A percentile compares a stretch with the other conserved stretches of the same genome.
phyloP scores from a whole-genome alignment of 345 rosid genomes.

The Ceriops tagal region DNA sequence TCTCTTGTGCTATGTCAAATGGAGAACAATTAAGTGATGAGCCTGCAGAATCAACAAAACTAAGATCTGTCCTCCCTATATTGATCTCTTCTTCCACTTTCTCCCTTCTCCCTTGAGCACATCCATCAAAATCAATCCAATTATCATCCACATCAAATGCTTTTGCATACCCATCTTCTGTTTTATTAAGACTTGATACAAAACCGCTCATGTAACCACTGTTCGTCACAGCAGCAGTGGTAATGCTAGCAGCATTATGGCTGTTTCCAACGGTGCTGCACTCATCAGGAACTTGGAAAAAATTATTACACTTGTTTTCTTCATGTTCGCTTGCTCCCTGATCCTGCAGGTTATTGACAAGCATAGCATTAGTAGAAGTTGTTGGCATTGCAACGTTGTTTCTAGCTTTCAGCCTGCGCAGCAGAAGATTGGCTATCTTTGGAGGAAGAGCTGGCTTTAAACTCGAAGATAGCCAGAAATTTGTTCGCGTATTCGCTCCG shows the following conservation, averaged over 20 bases:
- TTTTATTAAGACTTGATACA: slow-evolving; percentile 11
- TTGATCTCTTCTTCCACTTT: slow-evolving; percentile 18
- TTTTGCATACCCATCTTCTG: neutral
- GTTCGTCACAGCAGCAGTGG: neutral
- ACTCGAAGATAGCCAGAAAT: slow-evolving; percentile 37
- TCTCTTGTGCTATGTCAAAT: slow-evolving; percentile 40
- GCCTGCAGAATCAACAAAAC: slow-evolving; percentile 16
- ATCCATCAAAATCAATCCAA: slow-evolving; percentile 2
- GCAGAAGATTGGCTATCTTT: slow-evolving; percentile 37
- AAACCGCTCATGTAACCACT: slow-evolving; percentile 8
- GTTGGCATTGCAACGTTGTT: neutral
- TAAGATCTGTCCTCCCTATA: slow-evolving; percentile 22
- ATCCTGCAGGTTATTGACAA: neutral
- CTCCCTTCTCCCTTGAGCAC: neutral
- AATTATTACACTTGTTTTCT: slow-evolving; percentile 10
- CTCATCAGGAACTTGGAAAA: slow-evolving; percentile 21
- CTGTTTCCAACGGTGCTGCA: slow-evolving; percentile 1
- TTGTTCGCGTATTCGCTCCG: slow-evolving; percentile 49
- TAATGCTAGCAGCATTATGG: neutral
- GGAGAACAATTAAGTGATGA: slow-evolving; percentile 22
- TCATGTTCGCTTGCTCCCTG: slow-evolving; percentile 12
- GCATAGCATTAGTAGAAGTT: neutral
- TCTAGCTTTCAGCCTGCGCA: slow-evolving; percentile 35
- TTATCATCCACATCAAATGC: slow-evolving; percentile 3
- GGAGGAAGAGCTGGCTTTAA: slow-evolving; percentile 40